Evolutionary conservation across 176 grass and related monocot genomes (phyloP).

Genomic region (bread wheat (Triticum aestivum)): DNA sequence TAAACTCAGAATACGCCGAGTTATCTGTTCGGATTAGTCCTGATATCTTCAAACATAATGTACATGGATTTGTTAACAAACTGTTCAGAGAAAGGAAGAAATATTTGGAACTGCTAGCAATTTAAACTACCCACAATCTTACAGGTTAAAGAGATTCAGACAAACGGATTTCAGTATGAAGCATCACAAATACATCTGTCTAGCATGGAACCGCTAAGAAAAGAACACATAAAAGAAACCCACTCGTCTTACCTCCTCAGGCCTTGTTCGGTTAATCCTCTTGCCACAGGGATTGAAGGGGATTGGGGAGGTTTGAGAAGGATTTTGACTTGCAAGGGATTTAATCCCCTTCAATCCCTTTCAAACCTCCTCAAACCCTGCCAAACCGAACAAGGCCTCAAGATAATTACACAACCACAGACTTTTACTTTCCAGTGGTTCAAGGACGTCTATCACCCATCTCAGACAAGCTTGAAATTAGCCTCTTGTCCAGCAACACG

Average conservation of each 20-base stretch:
- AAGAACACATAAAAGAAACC: not conserved
- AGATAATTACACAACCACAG: not conserved
- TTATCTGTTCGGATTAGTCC: not conserved
- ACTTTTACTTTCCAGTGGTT: not conserved
- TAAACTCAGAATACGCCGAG: not conserved
- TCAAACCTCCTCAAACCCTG: too few species aligned
- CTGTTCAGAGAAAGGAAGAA: not conserved
- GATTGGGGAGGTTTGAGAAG: too few species aligned
- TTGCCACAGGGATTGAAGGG: too few species aligned
- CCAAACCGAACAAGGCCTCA: not conserved
- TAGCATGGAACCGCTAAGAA: not conserved
- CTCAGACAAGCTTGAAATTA: constrained; percentile 31
- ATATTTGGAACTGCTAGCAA: not conserved
- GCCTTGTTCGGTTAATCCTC: too few species aligned
- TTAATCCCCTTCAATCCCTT: too few species aligned
- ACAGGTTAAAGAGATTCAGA: not conserved
- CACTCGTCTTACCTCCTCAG: not conserved
- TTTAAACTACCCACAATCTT: not conserved
- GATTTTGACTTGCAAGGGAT: too few species aligned
- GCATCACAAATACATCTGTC: not conserved
- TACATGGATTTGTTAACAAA: not conserved
- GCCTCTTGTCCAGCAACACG: constrained; percentile 52
- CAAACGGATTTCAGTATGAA: not conserved
- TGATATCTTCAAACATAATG: not conserved
- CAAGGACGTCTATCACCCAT: constrained; percentile 7